phyloP scores from a whole-genome alignment of 805 yeast genomes.

The Metschnikowia dekortorum region DNA sequence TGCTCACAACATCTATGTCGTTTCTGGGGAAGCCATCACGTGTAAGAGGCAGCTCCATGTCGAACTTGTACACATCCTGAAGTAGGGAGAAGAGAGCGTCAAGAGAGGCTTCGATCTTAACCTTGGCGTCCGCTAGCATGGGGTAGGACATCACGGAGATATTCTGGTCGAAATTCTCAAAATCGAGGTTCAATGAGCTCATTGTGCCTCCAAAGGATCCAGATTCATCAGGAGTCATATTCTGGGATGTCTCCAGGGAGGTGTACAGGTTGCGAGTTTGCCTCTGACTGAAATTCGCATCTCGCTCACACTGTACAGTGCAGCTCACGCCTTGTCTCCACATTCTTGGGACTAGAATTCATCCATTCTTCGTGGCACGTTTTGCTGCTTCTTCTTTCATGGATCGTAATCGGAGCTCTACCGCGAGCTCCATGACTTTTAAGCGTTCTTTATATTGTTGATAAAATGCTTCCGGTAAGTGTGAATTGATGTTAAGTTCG shows the following conservation, averaged over 20 bases:
- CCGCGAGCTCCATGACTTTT: neutral
- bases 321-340: neutral
- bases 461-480: neutral
- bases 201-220: slow-evolving; percentile 13
- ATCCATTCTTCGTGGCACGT: neutral
- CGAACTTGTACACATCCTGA: slow-evolving; percentile 40
- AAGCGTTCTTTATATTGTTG: neutral
- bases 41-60: slow-evolving; percentile 62
- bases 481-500: neutral
- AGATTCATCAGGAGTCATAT: slow-evolving; percentile 1
- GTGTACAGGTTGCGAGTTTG: neutral
- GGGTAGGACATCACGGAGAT: slow-evolving; percentile 7
- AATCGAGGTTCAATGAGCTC: slow-evolving; percentile 14
- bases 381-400: neutral
- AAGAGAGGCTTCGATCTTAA: slow-evolving; percentile 30
- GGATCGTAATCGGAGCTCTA: neutral
- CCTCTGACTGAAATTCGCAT: neutral
- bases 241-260: neutral
- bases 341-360: neutral
- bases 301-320: neutral
- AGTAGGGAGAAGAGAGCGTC: slow-evolving; percentile 43
- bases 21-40: slow-evolving; percentile 85
- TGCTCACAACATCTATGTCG: slow-evolving; percentile 72
- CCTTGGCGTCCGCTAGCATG: slow-evolving; percentile 16
- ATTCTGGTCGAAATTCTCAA: slow-evolving; percentile 3